A percentile compares a stretch with the other conserved stretches of the same genome.
Evolutionary conservation across 2,329 filamentous ascomycete species (phyloP).

Genomic region (Penicillium freii): DNA sequence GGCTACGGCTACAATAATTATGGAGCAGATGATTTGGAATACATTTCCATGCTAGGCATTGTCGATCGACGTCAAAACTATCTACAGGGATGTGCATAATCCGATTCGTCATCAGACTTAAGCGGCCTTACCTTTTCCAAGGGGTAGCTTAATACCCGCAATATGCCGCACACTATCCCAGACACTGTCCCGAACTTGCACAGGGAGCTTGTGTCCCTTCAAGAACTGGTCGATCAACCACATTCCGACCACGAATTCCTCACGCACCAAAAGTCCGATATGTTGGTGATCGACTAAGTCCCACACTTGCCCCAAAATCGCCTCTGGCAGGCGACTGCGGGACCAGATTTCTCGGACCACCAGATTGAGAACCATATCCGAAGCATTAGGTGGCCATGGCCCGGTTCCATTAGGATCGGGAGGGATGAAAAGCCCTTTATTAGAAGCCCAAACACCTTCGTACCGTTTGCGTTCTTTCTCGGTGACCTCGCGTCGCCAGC

Average conservation of each 20-base stretch:
- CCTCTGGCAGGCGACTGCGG: constrained; percentile 43
- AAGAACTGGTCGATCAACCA: constrained; percentile 52
- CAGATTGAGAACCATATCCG: constrained; percentile 46
- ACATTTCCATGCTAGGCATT: background rate
- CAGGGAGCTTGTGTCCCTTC: constrained; percentile 48
- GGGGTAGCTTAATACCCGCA: constrained; percentile 37
- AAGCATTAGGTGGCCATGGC: constrained; percentile 25
- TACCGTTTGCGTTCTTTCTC: constrained; percentile 49
- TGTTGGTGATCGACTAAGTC: constrained; percentile 44
- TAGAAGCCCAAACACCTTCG: constrained; percentile 53
- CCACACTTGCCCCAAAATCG: constrained; percentile 47
- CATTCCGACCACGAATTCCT: constrained; percentile 52
- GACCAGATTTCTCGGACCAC: constrained; percentile 51
- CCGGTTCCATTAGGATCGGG: constrained; percentile 10
- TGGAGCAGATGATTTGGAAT: background rate
- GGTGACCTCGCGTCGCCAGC: constrained; percentile 45
- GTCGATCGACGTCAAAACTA: background rate
- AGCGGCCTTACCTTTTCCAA: background rate
- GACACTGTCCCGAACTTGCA: constrained; percentile 46
- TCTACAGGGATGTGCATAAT: background rate
- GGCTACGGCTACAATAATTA: background rate
- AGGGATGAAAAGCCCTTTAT: constrained; percentile 43
- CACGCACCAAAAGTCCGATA: constrained; percentile 40
- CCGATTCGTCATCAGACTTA: background rate
- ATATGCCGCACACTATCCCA: constrained; percentile 48